Evolutionary conservation across 2,329 filamentous ascomycete species (phyloP), one percentile per base, ranked within the genome.

Genomic region (Aureobasidium pullulans): DNA sequence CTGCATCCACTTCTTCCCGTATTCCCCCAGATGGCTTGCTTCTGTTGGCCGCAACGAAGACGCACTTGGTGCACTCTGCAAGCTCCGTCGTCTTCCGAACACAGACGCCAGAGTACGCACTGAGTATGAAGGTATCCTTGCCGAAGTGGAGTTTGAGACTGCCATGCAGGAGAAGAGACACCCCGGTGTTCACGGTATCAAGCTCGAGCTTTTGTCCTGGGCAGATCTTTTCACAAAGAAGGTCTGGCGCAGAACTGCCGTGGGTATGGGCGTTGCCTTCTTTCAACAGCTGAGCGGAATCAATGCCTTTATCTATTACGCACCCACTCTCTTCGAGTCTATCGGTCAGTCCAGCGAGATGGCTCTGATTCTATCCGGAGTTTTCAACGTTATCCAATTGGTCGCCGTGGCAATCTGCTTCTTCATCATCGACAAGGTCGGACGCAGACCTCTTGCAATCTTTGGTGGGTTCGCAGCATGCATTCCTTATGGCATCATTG

Each of bases 311-410:
- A 75, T 81, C 60, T 85, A 85, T 71, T 86, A 84, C 69, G 82
- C 81, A 28, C 82, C 82, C 0, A 81, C 83, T 13, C 74, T 86
- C 0, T 85, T 85, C 66, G 67, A 79, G 62, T 75, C 73, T 1
- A 77, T 79, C 70, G 61, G 61, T 42, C 52, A 57, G 52, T 64
- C 64, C 8, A 58, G 67, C 47, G 61, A 65, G 28, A 72, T 71
- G 69, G 62, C 67, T 28, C 64, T 73, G 6, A 68, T 73, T 48
- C 62, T 72, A 61, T 88, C 85, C 0, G 85, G 85, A 3, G 84
- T 88, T 0, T 84, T 87, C 3, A 85, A 85, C 3, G 84, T 88
- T 40, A 80, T 82, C 62, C 85, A 87, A 81, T 85, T 87, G 62
- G 61, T 52, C 19, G 79, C 80, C 23, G 87, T 84, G 0, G 79